Evolutionary conservation across 768 basidiomycete genomes (phyloP).

Genomic region (Tulasnella sp.): DNA sequence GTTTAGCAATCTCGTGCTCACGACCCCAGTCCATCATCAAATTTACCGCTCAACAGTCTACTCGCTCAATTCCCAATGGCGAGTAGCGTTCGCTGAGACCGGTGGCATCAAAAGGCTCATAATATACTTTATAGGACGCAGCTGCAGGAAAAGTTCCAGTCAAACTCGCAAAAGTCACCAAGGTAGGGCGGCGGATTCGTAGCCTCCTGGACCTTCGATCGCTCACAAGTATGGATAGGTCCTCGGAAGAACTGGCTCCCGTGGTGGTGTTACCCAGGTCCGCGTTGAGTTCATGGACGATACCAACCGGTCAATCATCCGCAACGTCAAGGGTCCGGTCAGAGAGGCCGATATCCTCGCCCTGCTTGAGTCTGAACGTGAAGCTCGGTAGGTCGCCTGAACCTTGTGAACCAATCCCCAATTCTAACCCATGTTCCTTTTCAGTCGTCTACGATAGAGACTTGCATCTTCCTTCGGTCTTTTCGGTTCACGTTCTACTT

Average conservation of each 20-base stretch:
- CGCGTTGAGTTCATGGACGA: conserved; percentile 99
- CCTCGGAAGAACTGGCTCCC: conserved; percentile 95
- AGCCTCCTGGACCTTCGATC: neutral
- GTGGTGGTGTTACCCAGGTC: conserved; percentile 98
- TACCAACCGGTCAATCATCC: conserved; percentile 87
- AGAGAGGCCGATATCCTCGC: conserved; percentile 93
- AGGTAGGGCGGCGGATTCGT: conserved; percentile 41
- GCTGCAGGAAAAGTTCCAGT: conserved; percentile 68
- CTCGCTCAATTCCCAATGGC: conserved; percentile 10
- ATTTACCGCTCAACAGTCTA: neutral
- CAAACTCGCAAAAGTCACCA: conserved; percentile 96
- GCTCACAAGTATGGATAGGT: conserved; percentile 41
- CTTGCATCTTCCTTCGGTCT: neutral
- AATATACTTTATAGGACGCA: neutral
- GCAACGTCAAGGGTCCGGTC: conserved; percentile 98
- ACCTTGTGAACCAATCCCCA: neutral
- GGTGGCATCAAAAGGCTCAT: neutral
- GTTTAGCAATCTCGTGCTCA: conserved; percentile 1
- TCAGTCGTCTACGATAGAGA: conserved; percentile 1
- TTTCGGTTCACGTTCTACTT: neutral
- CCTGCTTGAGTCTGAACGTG: conserved; percentile 94
- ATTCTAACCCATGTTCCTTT: neutral
- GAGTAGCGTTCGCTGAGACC: neutral
- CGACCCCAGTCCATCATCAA: conserved; percentile 10
- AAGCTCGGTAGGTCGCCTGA: conserved; percentile 87